Percentiles rank a stretch among this genome's conserved stretches.
These are phyloP conservation scores for Cyclotella atomus DNA, from an alignment of 108 stramenopile species.

Conservation along the genomic window DNA sequence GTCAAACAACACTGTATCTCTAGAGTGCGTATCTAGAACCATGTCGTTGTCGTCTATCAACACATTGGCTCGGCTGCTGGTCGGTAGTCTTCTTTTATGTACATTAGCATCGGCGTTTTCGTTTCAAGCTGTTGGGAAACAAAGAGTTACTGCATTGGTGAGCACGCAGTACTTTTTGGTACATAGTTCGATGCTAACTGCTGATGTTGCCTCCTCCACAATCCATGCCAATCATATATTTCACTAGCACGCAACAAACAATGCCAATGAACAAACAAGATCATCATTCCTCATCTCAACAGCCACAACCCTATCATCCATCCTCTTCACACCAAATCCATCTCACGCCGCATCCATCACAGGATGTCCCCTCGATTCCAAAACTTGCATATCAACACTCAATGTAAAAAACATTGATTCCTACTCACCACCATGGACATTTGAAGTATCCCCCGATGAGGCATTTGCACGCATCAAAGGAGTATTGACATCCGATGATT, in stretches of 20 bases:
- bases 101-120: not conserved
- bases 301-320: not conserved
- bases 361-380: constrained; percentile 21
- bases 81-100: too few relatives aligned
- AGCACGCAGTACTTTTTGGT: not conserved
- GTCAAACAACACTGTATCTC: too few relatives aligned
- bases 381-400: constrained; percentile 75
- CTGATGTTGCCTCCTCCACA: too few relatives aligned
- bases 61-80: too few relatives aligned
- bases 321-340: not conserved
- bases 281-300: constrained; percentile 6
- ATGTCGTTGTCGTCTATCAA: too few relatives aligned
- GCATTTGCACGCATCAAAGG: constrained; percentile 80
- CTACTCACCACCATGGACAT: constrained; percentile 85
- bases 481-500: constrained; percentile 58
- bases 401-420: constrained; percentile 67
- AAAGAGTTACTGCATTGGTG: not conserved
- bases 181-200: too few relatives aligned
- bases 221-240: not conserved
- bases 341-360: constrained; percentile 6
- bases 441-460: constrained; percentile 65
- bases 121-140: not conserved
- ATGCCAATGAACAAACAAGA: constrained; percentile 3
- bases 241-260: constrained; percentile 8
- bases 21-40: too few relatives aligned